Percentiles rank a stretch among this genome's conserved stretches.
phyloP scores from a whole-genome alignment of 2,329 filamentous ascomycete species.

The Hypoxylon sp. region DNA sequence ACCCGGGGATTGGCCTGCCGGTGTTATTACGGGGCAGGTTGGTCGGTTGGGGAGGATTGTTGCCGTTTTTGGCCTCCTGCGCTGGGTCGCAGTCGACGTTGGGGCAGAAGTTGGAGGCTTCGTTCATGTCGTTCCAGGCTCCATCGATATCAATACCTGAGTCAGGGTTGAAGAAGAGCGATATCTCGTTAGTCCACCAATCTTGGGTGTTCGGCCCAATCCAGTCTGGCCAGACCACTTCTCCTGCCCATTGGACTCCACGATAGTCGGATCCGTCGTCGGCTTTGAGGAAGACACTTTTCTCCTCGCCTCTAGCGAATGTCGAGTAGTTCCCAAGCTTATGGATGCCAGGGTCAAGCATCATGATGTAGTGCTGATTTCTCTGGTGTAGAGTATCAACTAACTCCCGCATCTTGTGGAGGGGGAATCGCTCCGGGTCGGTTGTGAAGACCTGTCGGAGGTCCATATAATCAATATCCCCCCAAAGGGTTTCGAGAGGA shows the following conservation, averaged over 20 bases:
- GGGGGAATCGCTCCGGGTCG: slow-evolving; percentile 68
- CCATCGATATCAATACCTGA: slow-evolving; percentile 76
- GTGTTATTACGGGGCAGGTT: slow-evolving; percentile 62
- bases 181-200: slow-evolving; percentile 74
- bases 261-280: slow-evolving; percentile 62
- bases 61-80: slow-evolving; percentile 17
- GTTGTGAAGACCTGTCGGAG: slow-evolving; percentile 67
- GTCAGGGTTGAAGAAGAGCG: slow-evolving; percentile 67
- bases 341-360: slow-evolving; percentile 72
- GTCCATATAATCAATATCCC: slow-evolving; percentile 70
- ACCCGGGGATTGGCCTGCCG: slow-evolving; percentile 67
- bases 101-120: slow-evolving; percentile 60
- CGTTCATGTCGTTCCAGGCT: slow-evolving; percentile 76
- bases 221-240: slow-evolving; percentile 76
- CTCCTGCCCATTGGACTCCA: slow-evolving; percentile 77
- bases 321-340: slow-evolving; percentile 52
- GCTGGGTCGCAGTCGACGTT: slow-evolving; percentile 45
- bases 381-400: slow-evolving; percentile 70
- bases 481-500: slow-evolving; percentile 72
- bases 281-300: slow-evolving; percentile 57
- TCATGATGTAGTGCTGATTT: slow-evolving; percentile 74
- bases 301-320: slow-evolving; percentile 56
- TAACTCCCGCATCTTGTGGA: slow-evolving; percentile 70
- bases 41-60: slow-evolving; percentile 65
- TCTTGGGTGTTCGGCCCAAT: slow-evolving; percentile 69